These are phyloP conservation scores for Lasiosphaeriaceae sp. DNA, from an alignment of 495 filamentous ascomycete genomes.

Conservation along the genomic window DNA sequence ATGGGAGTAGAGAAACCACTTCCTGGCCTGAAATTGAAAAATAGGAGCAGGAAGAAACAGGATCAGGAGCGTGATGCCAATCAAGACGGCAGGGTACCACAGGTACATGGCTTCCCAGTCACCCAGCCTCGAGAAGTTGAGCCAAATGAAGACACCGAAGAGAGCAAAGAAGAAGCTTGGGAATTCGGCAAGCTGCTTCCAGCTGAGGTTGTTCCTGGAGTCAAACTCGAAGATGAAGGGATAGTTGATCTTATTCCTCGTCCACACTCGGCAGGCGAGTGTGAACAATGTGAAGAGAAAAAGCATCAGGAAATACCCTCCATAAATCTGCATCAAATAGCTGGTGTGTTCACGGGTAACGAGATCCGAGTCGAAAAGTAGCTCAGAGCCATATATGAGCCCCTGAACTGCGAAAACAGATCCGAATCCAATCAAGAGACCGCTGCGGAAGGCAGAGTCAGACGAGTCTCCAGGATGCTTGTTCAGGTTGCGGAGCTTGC, in stretches of 20 bases:
- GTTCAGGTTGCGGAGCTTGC: slow-evolving; percentile 71
- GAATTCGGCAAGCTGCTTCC: slow-evolving; percentile 83
- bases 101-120: slow-evolving; percentile 63
- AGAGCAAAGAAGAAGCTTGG: slow-evolving; percentile 74
- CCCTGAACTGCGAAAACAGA: slow-evolving; percentile 70
- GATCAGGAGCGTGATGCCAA: slow-evolving; percentile 59
- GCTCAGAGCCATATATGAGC: slow-evolving; percentile 58
- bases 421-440: slow-evolving; percentile 73
- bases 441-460: slow-evolving; percentile 70
- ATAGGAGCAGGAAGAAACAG: slow-evolving; percentile 72
- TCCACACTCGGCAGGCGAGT: slow-evolving; percentile 78
- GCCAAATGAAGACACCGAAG: slow-evolving; percentile 76
- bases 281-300: slow-evolving; percentile 72
- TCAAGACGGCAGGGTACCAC: slow-evolving; percentile 84
- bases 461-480: slow-evolving; percentile 65
- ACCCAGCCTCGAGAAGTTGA: slow-evolving; percentile 72
- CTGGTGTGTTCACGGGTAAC: slow-evolving; percentile 51
- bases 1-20: slow-evolving; percentile 81
- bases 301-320: slow-evolving; percentile 74
- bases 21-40: slow-evolving; percentile 70
- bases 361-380: slow-evolving; percentile 49
- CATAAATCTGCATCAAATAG: slow-evolving; percentile 83
- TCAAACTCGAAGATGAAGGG: slow-evolving; percentile 96
- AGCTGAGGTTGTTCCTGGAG: slow-evolving; percentile 76
- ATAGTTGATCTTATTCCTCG: slow-evolving; percentile 83